Evolutionary conservation across 257 asterid genomes (phyloP).

Genomic region (Petunia secreta): DNA sequence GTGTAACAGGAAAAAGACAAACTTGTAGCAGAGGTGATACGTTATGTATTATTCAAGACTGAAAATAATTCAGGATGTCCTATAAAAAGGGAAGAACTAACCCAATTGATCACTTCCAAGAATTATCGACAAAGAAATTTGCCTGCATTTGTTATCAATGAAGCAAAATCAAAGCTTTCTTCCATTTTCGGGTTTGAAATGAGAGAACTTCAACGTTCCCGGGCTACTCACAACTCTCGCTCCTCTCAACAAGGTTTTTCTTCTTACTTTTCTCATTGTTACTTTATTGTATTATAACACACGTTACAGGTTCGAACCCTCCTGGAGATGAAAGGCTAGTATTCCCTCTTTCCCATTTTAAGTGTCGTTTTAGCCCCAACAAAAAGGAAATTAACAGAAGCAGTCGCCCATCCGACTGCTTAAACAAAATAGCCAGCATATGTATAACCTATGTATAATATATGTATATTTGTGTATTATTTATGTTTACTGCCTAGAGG

Average conservation of each 20-base stretch:
- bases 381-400: too few relatives aligned
- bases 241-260: conserved; percentile 33
- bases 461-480: too few relatives aligned
- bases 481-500: too few relatives aligned
- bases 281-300: too few relatives aligned
- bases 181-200: conserved; percentile 79
- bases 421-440: too few relatives aligned
- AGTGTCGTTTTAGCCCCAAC: too few relatives aligned
- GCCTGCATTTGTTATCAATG: conserved; percentile 74
- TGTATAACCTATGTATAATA: too few relatives aligned
- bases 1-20: conserved; percentile 78
- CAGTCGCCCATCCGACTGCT: too few relatives aligned
- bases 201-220: conserved; percentile 81
- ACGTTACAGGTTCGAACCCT: too few relatives aligned
- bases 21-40: conserved; percentile 79
- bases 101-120: conserved; percentile 68
- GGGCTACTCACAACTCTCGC: conserved; percentile 32
- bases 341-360: too few relatives aligned
- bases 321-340: too few relatives aligned
- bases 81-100: conserved; percentile 79
- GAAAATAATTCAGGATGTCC: conserved; percentile 89
- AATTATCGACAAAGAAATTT: conserved; percentile 70
- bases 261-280: background rate
- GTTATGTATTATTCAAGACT: conserved; percentile 74
- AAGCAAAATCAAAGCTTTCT: conserved; percentile 69